phyloP scores from a whole-genome alignment of 2,329 filamentous ascomycete species.

The Plenodomus tracheiphilus region DNA sequence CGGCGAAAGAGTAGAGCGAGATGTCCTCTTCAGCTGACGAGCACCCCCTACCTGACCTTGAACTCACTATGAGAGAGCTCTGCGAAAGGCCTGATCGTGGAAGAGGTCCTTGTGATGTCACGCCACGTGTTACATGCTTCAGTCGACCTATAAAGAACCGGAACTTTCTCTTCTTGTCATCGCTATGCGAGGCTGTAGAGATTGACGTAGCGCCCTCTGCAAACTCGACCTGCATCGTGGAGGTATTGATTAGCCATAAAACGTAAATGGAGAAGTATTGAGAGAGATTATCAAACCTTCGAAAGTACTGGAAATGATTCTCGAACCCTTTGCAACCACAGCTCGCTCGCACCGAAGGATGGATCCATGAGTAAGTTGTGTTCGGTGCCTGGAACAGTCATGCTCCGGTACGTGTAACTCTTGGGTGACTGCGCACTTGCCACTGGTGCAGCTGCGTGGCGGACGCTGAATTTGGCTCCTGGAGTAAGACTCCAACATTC shows the following conservation, averaged over 20 bases:
- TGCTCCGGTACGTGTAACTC: slow-evolving; percentile 21
- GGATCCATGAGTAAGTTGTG: slow-evolving; percentile 36
- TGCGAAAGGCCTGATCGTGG: slow-evolving; percentile 1
- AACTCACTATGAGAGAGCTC: slow-evolving; percentile 1
- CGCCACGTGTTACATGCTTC: not conserved
- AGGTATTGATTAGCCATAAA: not conserved
- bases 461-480: not conserved
- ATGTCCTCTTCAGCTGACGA: not conserved
- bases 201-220: not conserved
- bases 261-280: not conserved
- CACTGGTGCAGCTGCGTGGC: not conserved
- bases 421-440: not conserved
- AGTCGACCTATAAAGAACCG: slow-evolving; percentile 2
- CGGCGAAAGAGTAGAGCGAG: not conserved
- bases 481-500: slow-evolving; percentile 22
- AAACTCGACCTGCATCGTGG: not conserved
- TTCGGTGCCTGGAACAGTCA: slow-evolving; percentile 23
- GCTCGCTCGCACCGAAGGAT: slow-evolving; percentile 24
- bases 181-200: slow-evolving; percentile 1
- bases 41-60: slow-evolving; percentile 2
- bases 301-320: slow-evolving; percentile 13
- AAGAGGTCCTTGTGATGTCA: not conserved
- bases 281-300: not conserved
- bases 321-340: slow-evolving; percentile 31
- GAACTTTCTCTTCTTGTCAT: slow-evolving; percentile 1